phyloP scores from a whole-genome alignment of 495 filamentous ascomycete genomes.

The Penicillium daleae region DNA sequence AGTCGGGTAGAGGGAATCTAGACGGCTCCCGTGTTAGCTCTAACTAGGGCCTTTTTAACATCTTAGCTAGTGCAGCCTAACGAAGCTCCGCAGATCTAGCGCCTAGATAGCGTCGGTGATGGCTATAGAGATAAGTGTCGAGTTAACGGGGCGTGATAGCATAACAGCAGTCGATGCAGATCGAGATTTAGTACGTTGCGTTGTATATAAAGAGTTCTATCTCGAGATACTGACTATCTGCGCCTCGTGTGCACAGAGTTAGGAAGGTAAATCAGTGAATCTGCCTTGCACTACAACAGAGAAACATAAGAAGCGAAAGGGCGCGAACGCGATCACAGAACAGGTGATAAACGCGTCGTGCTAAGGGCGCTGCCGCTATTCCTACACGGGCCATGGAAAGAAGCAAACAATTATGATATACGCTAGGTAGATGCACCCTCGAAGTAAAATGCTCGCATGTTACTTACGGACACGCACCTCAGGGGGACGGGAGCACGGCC shows the following conservation, averaged over 20 bases:
- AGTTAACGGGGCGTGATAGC: too few species aligned
- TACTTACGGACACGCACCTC: not conserved
- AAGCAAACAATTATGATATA: not conserved
- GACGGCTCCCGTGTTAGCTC: too few species aligned
- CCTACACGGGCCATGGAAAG: not conserved
- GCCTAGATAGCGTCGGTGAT: too few species aligned
- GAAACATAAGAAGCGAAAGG: not conserved
- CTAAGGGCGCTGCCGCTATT: not conserved
- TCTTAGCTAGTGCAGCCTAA: too few species aligned
- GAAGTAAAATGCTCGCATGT: too few species aligned
- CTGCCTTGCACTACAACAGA: not conserved
- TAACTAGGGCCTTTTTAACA: too few species aligned
- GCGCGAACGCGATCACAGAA: not conserved
- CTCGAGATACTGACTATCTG: not conserved
- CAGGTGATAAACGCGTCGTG: not conserved
- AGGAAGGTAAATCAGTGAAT: not conserved
- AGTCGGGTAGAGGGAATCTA: too few species aligned
- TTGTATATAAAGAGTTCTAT: not conserved
- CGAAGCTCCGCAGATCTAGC: too few species aligned
- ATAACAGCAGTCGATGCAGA: not conserved
- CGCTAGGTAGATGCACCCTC: not conserved
- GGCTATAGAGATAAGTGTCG: too few species aligned
- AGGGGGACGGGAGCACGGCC: too few species aligned
- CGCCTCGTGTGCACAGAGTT: not conserved
- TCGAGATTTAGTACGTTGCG: not conserved